phyloP scores from a whole-genome alignment of 2,329 filamentous ascomycete genomes.

The Spiromastix sp. region DNA sequence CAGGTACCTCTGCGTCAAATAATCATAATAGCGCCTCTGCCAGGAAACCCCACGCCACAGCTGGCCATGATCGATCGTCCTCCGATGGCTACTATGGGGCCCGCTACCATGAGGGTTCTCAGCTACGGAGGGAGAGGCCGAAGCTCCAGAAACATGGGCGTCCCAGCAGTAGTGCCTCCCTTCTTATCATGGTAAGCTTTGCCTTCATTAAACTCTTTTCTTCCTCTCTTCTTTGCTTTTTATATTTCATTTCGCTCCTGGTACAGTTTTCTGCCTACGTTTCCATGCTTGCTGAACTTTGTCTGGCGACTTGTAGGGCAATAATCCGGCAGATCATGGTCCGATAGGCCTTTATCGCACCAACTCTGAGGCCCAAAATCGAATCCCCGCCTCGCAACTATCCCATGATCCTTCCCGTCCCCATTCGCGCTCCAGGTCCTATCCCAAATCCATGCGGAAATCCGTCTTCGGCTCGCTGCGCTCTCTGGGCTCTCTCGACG shows the following conservation, averaged over 20 bases:
- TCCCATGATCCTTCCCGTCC: constrained; percentile 1
- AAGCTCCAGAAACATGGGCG: constrained; percentile 3
- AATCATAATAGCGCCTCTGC: constrained; percentile 3
- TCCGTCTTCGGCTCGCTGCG: constrained; percentile 52
- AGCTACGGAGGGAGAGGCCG: neutral
- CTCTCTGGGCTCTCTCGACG: constrained; percentile 41
- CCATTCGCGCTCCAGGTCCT: constrained; percentile 27
- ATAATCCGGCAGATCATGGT: neutral
- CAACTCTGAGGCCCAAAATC: neutral
- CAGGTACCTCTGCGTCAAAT: no score
- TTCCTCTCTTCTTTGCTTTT: neutral
- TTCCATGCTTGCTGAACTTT: no score
- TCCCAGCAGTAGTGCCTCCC: constrained; percentile 9
- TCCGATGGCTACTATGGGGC: constrained; percentile 24
- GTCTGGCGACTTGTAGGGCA: neutral
- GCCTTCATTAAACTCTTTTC: neutral
- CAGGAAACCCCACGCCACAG: constrained; percentile 1
- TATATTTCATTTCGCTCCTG: neutral
- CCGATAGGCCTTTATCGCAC: neutral
- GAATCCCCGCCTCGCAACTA: neutral
- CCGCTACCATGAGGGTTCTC: constrained; percentile 6
- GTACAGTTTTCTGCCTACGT: no score
- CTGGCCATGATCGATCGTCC: constrained; percentile 25
- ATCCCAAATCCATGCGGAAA: constrained; percentile 36
- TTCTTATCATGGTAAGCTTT: constrained; percentile 6